phyloP scores from a whole-genome alignment of 768 basidiomycete species.

The Suillus brevipes region DNA sequence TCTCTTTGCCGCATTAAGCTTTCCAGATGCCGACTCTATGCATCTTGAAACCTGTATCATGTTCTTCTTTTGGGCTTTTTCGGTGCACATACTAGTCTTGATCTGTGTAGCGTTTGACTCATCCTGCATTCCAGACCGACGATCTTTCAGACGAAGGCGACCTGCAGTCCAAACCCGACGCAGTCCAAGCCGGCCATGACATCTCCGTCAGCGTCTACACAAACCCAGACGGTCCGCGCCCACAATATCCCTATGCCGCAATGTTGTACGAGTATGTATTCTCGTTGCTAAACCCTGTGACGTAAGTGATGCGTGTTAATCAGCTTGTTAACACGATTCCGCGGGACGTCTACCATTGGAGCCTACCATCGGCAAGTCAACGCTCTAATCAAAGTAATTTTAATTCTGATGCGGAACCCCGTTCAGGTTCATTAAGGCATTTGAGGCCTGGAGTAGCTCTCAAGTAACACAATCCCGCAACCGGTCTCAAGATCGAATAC shows the following conservation, averaged over 20 bases:
- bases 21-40: constrained; percentile 36
- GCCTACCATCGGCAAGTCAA: constrained; percentile 33
- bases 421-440: constrained; percentile 35
- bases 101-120: constrained; percentile 1
- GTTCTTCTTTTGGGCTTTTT: constrained; percentile 41
- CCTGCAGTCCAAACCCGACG: constrained; percentile 35
- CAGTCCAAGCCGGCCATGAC: constrained; percentile 33
- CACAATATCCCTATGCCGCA: constrained; percentile 37
- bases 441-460: constrained; percentile 36
- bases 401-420: constrained; percentile 3
- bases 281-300: constrained; percentile 10
- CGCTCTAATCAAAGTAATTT: neutral
- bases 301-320: constrained; percentile 9
- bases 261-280: constrained; percentile 39
- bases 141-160: constrained; percentile 39
- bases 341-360: constrained; percentile 37
- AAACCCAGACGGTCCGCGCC: constrained; percentile 29
- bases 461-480: constrained; percentile 38
- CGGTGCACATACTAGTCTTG: constrained; percentile 20
- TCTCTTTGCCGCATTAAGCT: constrained; percentile 39
- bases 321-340: constrained; percentile 36
- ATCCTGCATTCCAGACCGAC: constrained; percentile 28
- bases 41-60: constrained; percentile 38
- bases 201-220: constrained; percentile 32
- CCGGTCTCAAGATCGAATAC: constrained; percentile 36